Evolutionary conservation across 1,284 basidiomycete species (phyloP).

Genomic region (Gymnopus androsaceus): DNA sequence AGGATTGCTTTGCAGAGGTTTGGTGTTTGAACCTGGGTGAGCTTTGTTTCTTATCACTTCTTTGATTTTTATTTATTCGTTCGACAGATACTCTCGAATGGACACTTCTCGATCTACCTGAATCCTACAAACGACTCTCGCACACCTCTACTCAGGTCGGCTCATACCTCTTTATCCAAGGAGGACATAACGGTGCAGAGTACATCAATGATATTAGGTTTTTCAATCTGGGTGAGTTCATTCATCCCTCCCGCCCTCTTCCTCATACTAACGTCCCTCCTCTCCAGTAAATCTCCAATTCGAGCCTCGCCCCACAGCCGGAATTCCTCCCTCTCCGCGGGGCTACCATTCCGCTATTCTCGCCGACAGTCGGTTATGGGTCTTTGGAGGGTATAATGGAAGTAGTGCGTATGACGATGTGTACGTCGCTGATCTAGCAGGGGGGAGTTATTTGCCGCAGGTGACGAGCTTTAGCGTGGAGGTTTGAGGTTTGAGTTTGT

Average conservation of each 20-base stretch:
- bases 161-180: conserved; percentile 89
- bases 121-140: conserved; percentile 72
- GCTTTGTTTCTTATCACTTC: conserved; percentile 24
- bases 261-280: neutral
- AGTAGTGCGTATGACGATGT: conserved; percentile 83
- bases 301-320: conserved; percentile 56
- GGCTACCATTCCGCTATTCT: conserved; percentile 85
- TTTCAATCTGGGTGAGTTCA: conserved; percentile 78
- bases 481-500: too few species aligned
- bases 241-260: neutral
- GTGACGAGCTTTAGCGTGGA: conserved; percentile 78
- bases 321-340: conserved; percentile 71
- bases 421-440: conserved; percentile 82
- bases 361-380: conserved; percentile 81
- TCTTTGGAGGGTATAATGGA: conserved; percentile 90
- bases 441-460: conserved; percentile 89
- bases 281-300: conserved; percentile 35
- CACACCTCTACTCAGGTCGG: conserved; percentile 91
- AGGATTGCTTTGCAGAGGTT: conserved; percentile 82
- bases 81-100: conserved; percentile 73
- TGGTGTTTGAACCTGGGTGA: conserved; percentile 85
- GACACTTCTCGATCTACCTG: conserved; percentile 57
- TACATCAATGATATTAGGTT: conserved; percentile 82
- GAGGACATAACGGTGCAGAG: conserved; percentile 81
- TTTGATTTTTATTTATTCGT: conserved; percentile 5